Base-by-base conservation (phyloP, 192 early-diverging fungal genomes). In the Obelidium mucronatum region DNA sequence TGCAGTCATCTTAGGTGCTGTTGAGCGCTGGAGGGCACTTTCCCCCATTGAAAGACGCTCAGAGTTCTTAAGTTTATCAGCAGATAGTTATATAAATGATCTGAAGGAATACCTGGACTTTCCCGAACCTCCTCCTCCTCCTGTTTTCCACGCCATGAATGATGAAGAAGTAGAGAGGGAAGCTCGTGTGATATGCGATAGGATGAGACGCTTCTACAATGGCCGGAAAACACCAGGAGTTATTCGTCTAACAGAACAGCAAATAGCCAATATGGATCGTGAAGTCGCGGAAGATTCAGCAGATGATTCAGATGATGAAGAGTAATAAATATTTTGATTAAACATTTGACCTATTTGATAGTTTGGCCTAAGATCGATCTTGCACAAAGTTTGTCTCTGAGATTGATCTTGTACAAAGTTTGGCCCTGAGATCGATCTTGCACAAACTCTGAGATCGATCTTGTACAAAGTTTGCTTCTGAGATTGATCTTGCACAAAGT, bases 221-320 rank as follows among this genome's bases (percentile, higher is more conserved):
- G 24, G 24, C 5, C 5, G 56, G 24, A 59, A 59, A 59, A 59
- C 56, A 24, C 56, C 56, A 59, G 8, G 24, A 59, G 56, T 59
- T 59, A 13, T 24, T 59, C 31, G 56, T 30, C 5, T 59, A 5
- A 59, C 56, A 59, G 56, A 59, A 59, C 4, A 59, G 24, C 56
- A 59, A 59, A 59, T 59, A 13, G 56, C 56, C 5, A 59, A 59
- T 24, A 13, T 59, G 56, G 56, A 59, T 59, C 8, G 56, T 59
- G 56, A 13, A 13, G 56, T 59, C 24, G 4, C 5, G 4, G 56
- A 59, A 17, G 42, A 44, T 11, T 44, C 42, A 44, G 42, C n/a
- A n/a, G n/a, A n/a, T n/a, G n/a, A n/a, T n/a, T n/a, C n/a, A n/a
- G n/a, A n/a, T n/a, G n/a, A n/a, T n/a, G n/a, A n/a, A n/a, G n/a